Evolutionary conservation across 306 rosid species (phyloP), one percentile per base, ranked within the genome.

Genomic region (Lathyrus oleraceus): DNA sequence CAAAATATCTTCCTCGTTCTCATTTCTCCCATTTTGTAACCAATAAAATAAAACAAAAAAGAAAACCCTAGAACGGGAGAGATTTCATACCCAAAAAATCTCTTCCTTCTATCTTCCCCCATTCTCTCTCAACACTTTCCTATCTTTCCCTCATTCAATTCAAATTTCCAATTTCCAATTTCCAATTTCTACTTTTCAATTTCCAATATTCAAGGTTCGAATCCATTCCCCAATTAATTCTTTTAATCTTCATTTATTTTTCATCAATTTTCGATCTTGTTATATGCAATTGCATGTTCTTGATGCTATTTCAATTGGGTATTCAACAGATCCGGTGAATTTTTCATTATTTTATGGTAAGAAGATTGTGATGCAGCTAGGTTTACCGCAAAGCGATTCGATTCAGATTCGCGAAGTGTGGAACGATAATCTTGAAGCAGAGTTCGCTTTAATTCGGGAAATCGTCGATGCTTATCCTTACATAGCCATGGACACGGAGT

Each of bases 321-420:
- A 44, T 23, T 21, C 6, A 5, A 16, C 78, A 70, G 81, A 78
- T 77, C 70, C 35, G 58, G 28, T 59, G 30, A 75, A 71, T 47
- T 35, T 36, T 35, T 36, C 23, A 19, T 13, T 23, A 13, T 40
- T 63, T 20, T 63, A 63, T 63, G 68, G 36, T 63, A 12, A 57
- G 32, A 14, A 2, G 23, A 20, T 40, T 63, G 51, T 20, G 68
- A 81, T 81, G 86, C 71, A 71, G 79, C 81, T 79, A 30, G 23
- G 72, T 25, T 67, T 65, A 7, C 74, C 84, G 6, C 76, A 79
- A 59, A 62, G 52, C 72, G 86, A 78, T 58, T 67, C 81, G 40
- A 78, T 84, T 71, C 75, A 70, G 57, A 84, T 84, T 60, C 88
- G 88, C 21, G 88, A 84, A 78, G 88, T 84, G 13, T 84, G 88